Evolutionary conservation across 257 asterid genomes (phyloP).

Genomic region (Henckelia pumila): DNA sequence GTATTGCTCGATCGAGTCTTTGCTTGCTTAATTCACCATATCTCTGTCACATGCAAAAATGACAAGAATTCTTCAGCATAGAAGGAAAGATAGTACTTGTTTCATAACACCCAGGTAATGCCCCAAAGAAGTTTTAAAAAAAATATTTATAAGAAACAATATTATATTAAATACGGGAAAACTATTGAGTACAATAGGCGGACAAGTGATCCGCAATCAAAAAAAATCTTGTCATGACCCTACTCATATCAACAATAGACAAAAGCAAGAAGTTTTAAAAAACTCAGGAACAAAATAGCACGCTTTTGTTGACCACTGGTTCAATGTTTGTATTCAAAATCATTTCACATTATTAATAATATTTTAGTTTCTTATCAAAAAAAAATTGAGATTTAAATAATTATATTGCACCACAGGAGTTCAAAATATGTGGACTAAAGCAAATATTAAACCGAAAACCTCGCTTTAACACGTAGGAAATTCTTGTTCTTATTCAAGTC

Average conservation of each 20-base stretch:
- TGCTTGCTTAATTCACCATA: slow-evolving; percentile 86
- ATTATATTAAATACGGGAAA: too few relatives aligned
- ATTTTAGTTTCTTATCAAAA: too few relatives aligned
- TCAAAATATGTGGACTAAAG: slow-evolving; percentile 3
- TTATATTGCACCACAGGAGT: slow-evolving; percentile 3
- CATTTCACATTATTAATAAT: too few relatives aligned
- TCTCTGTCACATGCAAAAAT: slow-evolving; percentile 56
- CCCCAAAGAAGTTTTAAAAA: slow-evolving; percentile 2
- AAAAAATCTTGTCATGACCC: too few relatives aligned
- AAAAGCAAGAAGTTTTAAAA: too few relatives aligned
- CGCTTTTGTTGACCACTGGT: too few relatives aligned
- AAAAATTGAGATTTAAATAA: background rate
- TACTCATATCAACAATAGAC: too few relatives aligned
- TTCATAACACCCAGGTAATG: slow-evolving; percentile 14
- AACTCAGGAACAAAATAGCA: too few relatives aligned
- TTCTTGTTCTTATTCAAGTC: background rate
- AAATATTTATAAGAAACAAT: too few relatives aligned
- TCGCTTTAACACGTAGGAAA: background rate
- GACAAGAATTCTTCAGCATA: slow-evolving; percentile 30
- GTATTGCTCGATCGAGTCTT: slow-evolving; percentile 95
- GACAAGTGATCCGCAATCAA: too few relatives aligned
- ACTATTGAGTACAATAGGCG: too few relatives aligned
- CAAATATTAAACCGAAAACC: slow-evolving; percentile 6
- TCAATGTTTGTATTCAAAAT: too few relatives aligned
- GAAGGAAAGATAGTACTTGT: slow-evolving; percentile 8